phyloP scores from a whole-genome alignment of 768 basidiomycete species.

The Boletellus emodensis region DNA sequence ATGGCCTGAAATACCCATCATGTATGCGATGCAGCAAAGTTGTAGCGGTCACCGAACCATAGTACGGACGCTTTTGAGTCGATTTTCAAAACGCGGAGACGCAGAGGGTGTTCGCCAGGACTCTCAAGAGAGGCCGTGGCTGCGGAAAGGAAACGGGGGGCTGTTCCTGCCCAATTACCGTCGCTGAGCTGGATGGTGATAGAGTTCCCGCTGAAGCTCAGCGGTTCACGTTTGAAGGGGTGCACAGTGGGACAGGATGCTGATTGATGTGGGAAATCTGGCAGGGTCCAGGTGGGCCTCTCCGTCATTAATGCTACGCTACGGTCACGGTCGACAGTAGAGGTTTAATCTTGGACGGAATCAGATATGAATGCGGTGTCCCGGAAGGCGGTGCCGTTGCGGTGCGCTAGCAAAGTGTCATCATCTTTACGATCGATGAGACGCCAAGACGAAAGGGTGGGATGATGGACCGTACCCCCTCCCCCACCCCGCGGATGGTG shows the following conservation, averaged over 20 bases:
- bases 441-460: background rate
- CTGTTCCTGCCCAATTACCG: conserved; percentile 7
- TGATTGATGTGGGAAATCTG: background rate
- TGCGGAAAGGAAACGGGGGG: background rate
- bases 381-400: conserved; percentile 13
- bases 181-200: conserved; percentile 13
- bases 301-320: background rate
- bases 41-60: background rate
- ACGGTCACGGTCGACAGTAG: background rate
- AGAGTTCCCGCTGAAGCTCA: conserved; percentile 8
- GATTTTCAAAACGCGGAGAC: background rate
- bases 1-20: conserved; percentile 1
- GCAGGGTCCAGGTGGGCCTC: background rate
- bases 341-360: background rate
- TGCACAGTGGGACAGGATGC: background rate
- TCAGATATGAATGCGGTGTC: background rate
- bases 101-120: conserved; percentile 3
- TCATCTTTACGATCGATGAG: conserved; percentile 8
- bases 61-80: background rate
- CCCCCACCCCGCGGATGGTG: background rate
- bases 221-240: background rate
- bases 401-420: background rate
- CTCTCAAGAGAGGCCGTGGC: background rate
- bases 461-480: no score
- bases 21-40: conserved; percentile 3